These are phyloP conservation scores for Asclepias syriaca DNA, from an alignment of 257 asterid species.

Conservation along the genomic window DNA sequence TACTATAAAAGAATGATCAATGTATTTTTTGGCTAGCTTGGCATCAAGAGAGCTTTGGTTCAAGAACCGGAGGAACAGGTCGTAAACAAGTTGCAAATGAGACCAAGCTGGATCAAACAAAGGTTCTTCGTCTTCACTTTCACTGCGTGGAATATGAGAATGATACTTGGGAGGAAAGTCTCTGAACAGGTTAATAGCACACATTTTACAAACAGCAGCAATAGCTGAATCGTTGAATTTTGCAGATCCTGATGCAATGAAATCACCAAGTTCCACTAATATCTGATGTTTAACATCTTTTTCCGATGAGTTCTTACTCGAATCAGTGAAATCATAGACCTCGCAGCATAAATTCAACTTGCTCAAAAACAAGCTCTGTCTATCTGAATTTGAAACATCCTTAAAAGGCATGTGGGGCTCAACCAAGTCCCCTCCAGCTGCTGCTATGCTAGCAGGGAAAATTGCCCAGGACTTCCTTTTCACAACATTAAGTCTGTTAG, in stretches of 20 bases:
- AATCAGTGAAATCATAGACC: slow-evolving; percentile 38
- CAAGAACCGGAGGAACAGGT: slow-evolving; percentile 29
- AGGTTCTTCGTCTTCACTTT: slow-evolving; percentile 42
- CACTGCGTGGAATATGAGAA: slow-evolving; percentile 28
- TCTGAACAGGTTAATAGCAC: slow-evolving; percentile 35
- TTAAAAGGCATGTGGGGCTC: slow-evolving; percentile 38
- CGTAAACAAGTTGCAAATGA: slow-evolving; percentile 47
- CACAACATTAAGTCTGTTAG: slow-evolving; percentile 36
- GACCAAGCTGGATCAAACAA: slow-evolving; percentile 47
- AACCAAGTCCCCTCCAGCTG: slow-evolving; percentile 32
- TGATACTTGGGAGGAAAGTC: slow-evolving; percentile 39
- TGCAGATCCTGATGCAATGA: slow-evolving; percentile 38
- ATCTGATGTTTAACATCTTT: slow-evolving; percentile 42
- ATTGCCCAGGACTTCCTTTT: slow-evolving; percentile 45
- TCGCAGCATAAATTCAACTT: slow-evolving; percentile 41
- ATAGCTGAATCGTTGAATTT: slow-evolving; percentile 35
- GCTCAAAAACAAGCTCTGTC: slow-evolving; percentile 36
- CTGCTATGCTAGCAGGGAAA: slow-evolving; percentile 39
- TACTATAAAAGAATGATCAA: slow-evolving; percentile 33
- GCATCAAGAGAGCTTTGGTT: slow-evolving; percentile 29
- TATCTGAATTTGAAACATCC: slow-evolving; percentile 40
- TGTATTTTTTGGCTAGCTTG: slow-evolving; percentile 37
- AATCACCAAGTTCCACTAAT: slow-evolving; percentile 34
- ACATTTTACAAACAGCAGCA: slow-evolving; percentile 43
- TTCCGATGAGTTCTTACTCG: slow-evolving; percentile 27